phyloP scores from a whole-genome alignment of 352 stramenopile genomes.

The Discostella stelligera region DNA sequence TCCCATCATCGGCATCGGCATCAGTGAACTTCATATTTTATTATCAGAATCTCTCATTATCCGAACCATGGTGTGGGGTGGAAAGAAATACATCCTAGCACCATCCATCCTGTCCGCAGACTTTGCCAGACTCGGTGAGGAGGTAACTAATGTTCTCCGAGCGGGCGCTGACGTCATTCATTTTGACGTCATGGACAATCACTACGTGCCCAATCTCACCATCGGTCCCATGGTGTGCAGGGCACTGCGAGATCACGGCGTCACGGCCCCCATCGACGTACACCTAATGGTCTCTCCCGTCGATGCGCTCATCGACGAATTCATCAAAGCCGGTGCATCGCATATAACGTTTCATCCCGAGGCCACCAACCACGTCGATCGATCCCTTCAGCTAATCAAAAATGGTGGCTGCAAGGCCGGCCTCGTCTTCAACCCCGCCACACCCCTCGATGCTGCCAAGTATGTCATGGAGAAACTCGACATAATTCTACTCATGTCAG shows the following conservation, averaged over 20 bases:
- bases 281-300: conserved; percentile 83
- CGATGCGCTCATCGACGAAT: conserved; percentile 78
- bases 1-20: too few species aligned
- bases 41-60: too few species aligned
- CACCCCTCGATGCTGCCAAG: conserved; percentile 73
- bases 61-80: conserved; percentile 57
- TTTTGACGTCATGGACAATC: conserved; percentile 86
- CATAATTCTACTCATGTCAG: conserved; percentile 84
- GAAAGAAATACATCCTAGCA: conserved; percentile 78
- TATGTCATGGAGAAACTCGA: conserved; percentile 84
- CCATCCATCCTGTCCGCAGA: conserved; percentile 82
- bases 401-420: conserved; percentile 76
- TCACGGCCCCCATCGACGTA: conserved; percentile 82
- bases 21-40: too few species aligned
- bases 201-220: conserved; percentile 85
- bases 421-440: conserved; percentile 82
- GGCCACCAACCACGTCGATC: conserved; percentile 79
- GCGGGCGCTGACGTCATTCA: conserved; percentile 83
- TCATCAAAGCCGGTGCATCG: conserved; percentile 69
- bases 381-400: conserved; percentile 76
- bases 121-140: conserved; percentile 79
- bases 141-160: conserved; percentile 77
- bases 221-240: conserved; percentile 83
- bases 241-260: conserved; percentile 74
- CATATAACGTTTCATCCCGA: conserved; percentile 85